phyloP scores from a whole-genome alignment of 192 early-diverging fungal genomes.

The Pilobolus umbonatus region DNA sequence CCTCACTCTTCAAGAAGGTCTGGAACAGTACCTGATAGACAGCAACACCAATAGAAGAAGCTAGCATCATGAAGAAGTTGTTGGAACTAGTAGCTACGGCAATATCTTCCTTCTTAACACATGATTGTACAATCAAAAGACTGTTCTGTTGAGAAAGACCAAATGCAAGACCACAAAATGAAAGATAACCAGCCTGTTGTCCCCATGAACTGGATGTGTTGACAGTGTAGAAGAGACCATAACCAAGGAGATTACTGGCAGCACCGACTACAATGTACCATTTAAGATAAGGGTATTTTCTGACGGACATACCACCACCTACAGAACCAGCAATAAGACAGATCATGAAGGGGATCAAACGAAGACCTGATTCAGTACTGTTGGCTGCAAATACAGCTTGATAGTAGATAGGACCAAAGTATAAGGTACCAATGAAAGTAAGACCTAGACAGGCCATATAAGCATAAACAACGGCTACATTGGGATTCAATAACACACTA shows the following conservation, averaged over 20 bases:
- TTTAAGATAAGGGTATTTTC: constrained; percentile 46
- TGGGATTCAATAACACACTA: constrained; percentile 33
- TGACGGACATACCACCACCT: constrained; percentile 46
- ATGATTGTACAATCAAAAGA: constrained; percentile 41
- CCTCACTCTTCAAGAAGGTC: constrained; percentile 1
- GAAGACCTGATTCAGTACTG: constrained; percentile 53
- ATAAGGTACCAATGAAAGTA: constrained; percentile 54
- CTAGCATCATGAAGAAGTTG: constrained; percentile 21
- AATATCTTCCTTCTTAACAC: constrained; percentile 38
- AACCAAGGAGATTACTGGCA: constrained; percentile 43
- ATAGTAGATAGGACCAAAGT: constrained; percentile 64
- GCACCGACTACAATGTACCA: constrained; percentile 51
- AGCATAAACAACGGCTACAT: constrained; percentile 45
- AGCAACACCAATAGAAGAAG: constrained; percentile 25
- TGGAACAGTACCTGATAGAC: constrained; percentile 16
- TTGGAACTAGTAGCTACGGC: constrained; percentile 43
- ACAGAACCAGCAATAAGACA: constrained; percentile 51
- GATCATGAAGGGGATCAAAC: constrained; percentile 57
- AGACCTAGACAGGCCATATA: constrained; percentile 42
- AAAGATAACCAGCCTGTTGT: constrained; percentile 52
- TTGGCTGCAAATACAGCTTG: constrained; percentile 51
- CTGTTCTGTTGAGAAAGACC: constrained; percentile 55
- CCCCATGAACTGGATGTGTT: constrained; percentile 42
- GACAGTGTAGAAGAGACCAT: constrained; percentile 54
- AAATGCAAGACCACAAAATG: constrained; percentile 34